A percentile compares a stretch with the other conserved stretches of the same genome.
Conservation (phyloP, 441 rosid species). For the Eugenia klotzschiana region DNA sequence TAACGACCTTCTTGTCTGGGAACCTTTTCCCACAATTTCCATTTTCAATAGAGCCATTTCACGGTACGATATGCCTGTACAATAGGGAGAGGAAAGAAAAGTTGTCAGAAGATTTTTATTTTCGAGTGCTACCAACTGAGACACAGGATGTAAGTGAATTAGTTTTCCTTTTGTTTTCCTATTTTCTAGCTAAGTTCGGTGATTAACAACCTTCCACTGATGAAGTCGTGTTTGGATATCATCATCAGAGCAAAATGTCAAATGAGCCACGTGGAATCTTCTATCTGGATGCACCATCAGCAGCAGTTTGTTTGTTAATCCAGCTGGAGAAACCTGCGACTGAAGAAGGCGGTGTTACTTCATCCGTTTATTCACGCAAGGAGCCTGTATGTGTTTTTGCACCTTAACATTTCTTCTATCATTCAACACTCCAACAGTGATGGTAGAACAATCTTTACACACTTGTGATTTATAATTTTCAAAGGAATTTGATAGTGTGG, state of each 20-base stretch:
- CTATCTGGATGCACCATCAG: conserved; percentile 88
- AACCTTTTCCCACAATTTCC: conserved; percentile 5
- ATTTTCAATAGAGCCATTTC: conserved; percentile 69
- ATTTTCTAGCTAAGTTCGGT: conserved; percentile 1
- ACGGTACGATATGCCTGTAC: conserved; percentile 83
- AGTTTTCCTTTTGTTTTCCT: neutral
- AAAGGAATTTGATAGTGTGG: neutral
- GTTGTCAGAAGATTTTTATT: conserved; percentile 86
- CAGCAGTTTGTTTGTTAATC: conserved; percentile 77
- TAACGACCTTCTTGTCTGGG: conserved; percentile 12
- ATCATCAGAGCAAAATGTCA: conserved; percentile 46
- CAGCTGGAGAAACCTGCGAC: conserved; percentile 93
- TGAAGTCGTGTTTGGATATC: neutral
- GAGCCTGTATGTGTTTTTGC: conserved; percentile 64
- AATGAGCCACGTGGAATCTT: conserved; percentile 71
- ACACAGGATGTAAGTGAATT: conserved; percentile 61
- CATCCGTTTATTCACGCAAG: conserved; percentile 97
- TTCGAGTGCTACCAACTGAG: conserved; percentile 60
- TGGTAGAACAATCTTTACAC: neutral
- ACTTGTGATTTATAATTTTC: neutral
- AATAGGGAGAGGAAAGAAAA: conserved; percentile 94
- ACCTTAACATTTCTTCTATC: neutral
- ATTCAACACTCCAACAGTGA: neutral
- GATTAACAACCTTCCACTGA: neutral
- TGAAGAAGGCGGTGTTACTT: conserved; percentile 86